Percentiles rank a stretch among this genome's conserved stretches.
phyloP scores from a whole-genome alignment of 208 protist species.

The Endotrypanum monterogeii region DNA sequence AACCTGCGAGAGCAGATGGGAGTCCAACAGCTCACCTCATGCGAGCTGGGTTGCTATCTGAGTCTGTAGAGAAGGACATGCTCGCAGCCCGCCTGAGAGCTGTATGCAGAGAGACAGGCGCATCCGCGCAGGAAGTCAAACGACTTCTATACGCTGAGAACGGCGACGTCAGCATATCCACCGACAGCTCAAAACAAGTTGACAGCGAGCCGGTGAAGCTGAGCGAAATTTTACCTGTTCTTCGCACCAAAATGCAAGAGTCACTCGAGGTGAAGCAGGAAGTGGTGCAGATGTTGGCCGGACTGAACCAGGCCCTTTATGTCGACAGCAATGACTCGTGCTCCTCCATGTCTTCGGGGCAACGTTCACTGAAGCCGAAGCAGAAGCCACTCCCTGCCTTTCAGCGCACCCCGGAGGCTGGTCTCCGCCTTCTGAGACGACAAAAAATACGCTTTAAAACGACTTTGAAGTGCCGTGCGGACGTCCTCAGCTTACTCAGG shows the following conservation, averaged over 20 bases:
- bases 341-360: constrained; percentile 21
- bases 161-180: constrained; percentile 1
- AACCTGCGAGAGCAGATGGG: neutral
- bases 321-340: constrained; percentile 29
- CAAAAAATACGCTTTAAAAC: constrained; percentile 14
- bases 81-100: constrained; percentile 28
- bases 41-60: neutral
- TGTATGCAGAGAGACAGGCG: constrained; percentile 38
- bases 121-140: constrained; percentile 44
- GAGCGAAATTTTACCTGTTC: constrained; percentile 32
- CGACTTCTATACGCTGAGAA: constrained; percentile 24
- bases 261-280: constrained; percentile 44
- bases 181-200: neutral
- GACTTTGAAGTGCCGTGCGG: neutral
- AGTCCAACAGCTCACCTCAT: neutral
- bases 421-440: constrained; percentile 30
- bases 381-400: constrained; percentile 50
- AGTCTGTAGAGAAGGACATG: constrained; percentile 2
- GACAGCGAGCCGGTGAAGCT: constrained; percentile 17
- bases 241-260: constrained; percentile 42
- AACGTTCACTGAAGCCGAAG: constrained; percentile 48
- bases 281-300: constrained; percentile 40
- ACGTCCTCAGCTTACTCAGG: neutral
- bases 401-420: constrained; percentile 17
- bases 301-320: constrained; percentile 40